Conservation (phyloP, 2,329 filamentous ascomycete species). For the Fusarium xylarioides region DNA sequence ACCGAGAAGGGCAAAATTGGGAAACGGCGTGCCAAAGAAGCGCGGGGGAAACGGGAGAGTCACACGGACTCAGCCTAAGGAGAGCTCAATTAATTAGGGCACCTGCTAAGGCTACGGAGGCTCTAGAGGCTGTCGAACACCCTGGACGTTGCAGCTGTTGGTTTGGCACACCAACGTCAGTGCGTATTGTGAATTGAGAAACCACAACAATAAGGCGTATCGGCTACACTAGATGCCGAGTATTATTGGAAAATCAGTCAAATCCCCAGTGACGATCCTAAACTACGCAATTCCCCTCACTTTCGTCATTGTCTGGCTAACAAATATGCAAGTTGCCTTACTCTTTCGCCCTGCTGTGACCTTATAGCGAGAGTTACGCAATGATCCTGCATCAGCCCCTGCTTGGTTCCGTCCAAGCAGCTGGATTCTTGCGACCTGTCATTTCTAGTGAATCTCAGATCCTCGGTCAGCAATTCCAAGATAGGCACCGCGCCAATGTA, state of each 20-base stretch:
- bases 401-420: slow-evolving; percentile 10
- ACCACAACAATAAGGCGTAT: background rate
- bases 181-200: background rate
- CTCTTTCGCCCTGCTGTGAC: background rate
- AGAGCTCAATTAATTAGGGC: slow-evolving; percentile 23
- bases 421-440: slow-evolving; percentile 24
- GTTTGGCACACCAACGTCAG: slow-evolving; percentile 31
- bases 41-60: slow-evolving; percentile 26
- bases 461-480: slow-evolving; percentile 21
- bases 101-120: slow-evolving; percentile 9
- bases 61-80: slow-evolving; percentile 20
- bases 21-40: background rate
- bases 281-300: background rate
- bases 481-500: slow-evolving; percentile 18
- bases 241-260: background rate
- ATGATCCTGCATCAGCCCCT: background rate
- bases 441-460: slow-evolving; percentile 28
- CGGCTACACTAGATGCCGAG: background rate
- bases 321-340: background rate
- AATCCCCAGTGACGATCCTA: background rate
- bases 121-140: slow-evolving; percentile 1
- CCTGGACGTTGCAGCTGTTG: slow-evolving; percentile 23
- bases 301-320: background rate
- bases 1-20: slow-evolving; percentile 13
- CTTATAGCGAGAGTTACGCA: background rate